Base-by-base conservation (phyloP, 1,284 basidiomycete species). In the Volvariella volvacea region DNA sequence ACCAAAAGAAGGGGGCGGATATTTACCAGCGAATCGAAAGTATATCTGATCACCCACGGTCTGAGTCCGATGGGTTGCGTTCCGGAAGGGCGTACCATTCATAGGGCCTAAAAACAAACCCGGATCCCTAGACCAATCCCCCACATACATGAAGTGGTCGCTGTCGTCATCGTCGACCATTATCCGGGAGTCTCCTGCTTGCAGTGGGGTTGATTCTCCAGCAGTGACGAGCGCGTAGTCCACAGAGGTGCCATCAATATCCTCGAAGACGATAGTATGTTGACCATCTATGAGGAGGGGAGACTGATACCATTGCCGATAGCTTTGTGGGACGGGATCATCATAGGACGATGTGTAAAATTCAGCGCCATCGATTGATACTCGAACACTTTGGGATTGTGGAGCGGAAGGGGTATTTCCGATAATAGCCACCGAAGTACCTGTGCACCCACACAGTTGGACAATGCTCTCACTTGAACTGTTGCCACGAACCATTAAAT, bases 291-390 rank as follows among this genome's bases (percentile, higher is more conserved):
- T 16, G 19, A 57, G 43, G 4, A 34, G 30, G 8, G 55, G 55
- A 3, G 55, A 47, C 34, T 52, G 50, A 22, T 54, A 57, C 55
- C 55, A 57, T 34, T 57, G 54, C 7, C 52, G 48, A 32, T 57
- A 57, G 15, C 44, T 48, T 4, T 47, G 51, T 14, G 53, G 54
- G 45, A 53, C 54, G 16, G 53, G 54, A 33, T 56, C 54, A 1
- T 44, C 34, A 37, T 52, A 56, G 7, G 47, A 49, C 2, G 48
- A 46, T 22, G 48, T 53, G 20, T 45, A 48, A 1, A 50, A 31
- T 2, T 45, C 19, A 10, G 19, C 39, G 28, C 49, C 51, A 41
- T 56, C 54, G 15, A 56, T 54, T 1, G 49, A 51, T 12, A 54
- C 48, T 4, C 32, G 37, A 31, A 56, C 45, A 4, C 32, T 46